Evolutionary conservation across 2,329 filamentous ascomycete species (phyloP).

Genomic region (Phyllosticta paracitricarpa): DNA sequence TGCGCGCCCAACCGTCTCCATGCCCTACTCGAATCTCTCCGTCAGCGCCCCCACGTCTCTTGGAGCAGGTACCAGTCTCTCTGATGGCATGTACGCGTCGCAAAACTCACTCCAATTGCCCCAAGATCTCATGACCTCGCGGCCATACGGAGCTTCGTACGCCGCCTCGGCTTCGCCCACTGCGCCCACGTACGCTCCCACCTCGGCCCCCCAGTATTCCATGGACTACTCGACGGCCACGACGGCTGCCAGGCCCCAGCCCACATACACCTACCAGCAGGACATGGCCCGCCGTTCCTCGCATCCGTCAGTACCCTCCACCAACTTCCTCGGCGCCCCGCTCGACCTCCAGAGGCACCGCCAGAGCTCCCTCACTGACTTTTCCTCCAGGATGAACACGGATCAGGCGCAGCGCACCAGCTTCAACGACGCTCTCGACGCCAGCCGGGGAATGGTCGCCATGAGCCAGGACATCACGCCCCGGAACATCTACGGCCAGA

Average conservation of each 20-base stretch:
- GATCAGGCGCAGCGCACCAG: conserved; percentile 52
- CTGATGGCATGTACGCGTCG: conserved; percentile 50
- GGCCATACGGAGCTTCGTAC: conserved; percentile 60
- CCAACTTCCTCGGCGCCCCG: conserved; percentile 38
- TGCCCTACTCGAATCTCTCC: conserved; percentile 66
- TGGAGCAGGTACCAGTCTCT: conserved; percentile 57
- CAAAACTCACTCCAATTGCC: conserved; percentile 59
- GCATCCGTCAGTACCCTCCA: conserved; percentile 66
- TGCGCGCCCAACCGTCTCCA: conserved; percentile 51
- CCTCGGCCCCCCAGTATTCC: conserved; percentile 61
- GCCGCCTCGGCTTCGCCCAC: conserved; percentile 60
- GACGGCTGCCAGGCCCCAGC: conserved; percentile 34
- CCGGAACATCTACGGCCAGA: conserved; percentile 70
- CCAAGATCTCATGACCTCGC: conserved; percentile 67
- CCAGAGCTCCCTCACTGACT: conserved; percentile 56
- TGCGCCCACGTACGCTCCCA: conserved; percentile 55
- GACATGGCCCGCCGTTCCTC: conserved; percentile 59
- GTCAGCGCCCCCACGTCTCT: conserved; percentile 60
- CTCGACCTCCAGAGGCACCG: conserved; percentile 38
- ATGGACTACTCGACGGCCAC: conserved; percentile 54
- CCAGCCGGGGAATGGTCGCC: conserved; percentile 86
- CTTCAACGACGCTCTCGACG: conserved; percentile 84
- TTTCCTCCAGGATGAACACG: conserved; percentile 47
- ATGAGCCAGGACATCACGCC: conserved; percentile 90
- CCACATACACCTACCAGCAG: conserved; percentile 47